phyloP scores from a whole-genome alignment of 2,329 filamentous ascomycete genomes.

The Falciphora oryzae region DNA sequence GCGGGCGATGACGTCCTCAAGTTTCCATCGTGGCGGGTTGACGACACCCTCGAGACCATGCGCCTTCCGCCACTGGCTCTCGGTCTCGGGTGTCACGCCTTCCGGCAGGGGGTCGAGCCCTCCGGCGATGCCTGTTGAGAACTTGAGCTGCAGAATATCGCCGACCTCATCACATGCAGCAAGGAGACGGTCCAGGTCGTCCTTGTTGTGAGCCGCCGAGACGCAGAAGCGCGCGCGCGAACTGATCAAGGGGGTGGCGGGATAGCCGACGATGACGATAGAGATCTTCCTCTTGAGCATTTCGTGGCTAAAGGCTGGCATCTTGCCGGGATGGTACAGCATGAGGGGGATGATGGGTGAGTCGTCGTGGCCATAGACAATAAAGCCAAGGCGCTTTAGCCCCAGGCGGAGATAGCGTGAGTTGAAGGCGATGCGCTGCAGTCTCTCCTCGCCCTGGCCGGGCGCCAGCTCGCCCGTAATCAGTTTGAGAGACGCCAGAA shows the following conservation, averaged over 20 bases:
- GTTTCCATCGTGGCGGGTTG: conserved; percentile 69
- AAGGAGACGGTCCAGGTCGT: conserved; percentile 87
- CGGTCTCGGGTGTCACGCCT: conserved; percentile 64
- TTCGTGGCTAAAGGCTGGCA: conserved; percentile 96
- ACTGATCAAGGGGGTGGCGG: conserved; percentile 89
- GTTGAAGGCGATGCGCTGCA: conserved; percentile 96
- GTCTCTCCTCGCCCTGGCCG: conserved; percentile 89
- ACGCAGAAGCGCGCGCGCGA: conserved; percentile 95
- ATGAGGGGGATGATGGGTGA: conserved; percentile 93
- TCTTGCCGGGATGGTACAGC: conserved; percentile 98
- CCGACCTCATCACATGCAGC: conserved; percentile 89
- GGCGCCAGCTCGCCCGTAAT: conserved; percentile 84
- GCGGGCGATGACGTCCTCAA: conserved; percentile 74
- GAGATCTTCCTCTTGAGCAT: conserved; percentile 98
- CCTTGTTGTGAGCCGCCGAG: conserved; percentile 94
- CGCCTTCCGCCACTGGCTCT: conserved; percentile 59
- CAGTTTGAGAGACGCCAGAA: conserved; percentile 76
- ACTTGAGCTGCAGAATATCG: conserved; percentile 89
- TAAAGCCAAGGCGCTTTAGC: conserved; percentile 92
- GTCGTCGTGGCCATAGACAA: conserved; percentile 96
- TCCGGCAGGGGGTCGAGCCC: conserved; percentile 73
- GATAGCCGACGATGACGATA: conserved; percentile 94
- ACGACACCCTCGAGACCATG: conserved; percentile 67
- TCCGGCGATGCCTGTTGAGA: conserved; percentile 91
- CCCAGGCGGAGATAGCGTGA: conserved; percentile 96